These are phyloP conservation scores for Eucalyptus regnans DNA, from an alignment of 345 rosid genomes.

Conservation along the genomic window DNA sequence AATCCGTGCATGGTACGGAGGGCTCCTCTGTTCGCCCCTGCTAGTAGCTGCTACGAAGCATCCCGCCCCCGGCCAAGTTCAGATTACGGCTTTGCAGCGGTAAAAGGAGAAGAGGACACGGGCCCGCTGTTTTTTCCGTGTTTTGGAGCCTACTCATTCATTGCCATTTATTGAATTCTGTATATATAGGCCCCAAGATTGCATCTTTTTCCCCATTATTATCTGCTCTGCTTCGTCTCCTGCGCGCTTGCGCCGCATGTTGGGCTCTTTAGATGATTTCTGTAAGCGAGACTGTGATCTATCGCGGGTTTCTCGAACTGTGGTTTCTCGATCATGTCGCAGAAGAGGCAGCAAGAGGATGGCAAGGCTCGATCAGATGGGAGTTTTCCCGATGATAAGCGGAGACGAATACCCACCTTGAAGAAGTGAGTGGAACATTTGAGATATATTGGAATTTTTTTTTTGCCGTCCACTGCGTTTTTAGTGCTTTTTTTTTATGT, in stretches of 20 bases:
- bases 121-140: background rate
- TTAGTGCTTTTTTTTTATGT: background rate
- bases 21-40: background rate
- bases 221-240: no score
- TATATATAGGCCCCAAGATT: background rate
- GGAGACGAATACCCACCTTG: conserved; percentile 40
- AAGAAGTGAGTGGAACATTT: conserved; percentile 24
- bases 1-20: background rate
- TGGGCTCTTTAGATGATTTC: conserved; percentile 8
- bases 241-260: conserved; percentile 8
- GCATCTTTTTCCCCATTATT: background rate
- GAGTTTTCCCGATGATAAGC: conserved; percentile 50
- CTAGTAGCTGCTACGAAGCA: background rate
- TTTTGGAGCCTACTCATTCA: background rate
- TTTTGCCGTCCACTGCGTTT: background rate
- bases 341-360: conserved; percentile 78
- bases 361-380: conserved; percentile 43
- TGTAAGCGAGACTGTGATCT: background rate
- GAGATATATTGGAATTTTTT: background rate
- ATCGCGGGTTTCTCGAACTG: background rate
- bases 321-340: conserved; percentile 46
- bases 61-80: background rate
- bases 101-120: background rate
- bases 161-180: background rate
- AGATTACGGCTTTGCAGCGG: background rate